phyloP scores from a whole-genome alignment of 139 green algal species.

The Diplosphaera chodatii region DNA sequence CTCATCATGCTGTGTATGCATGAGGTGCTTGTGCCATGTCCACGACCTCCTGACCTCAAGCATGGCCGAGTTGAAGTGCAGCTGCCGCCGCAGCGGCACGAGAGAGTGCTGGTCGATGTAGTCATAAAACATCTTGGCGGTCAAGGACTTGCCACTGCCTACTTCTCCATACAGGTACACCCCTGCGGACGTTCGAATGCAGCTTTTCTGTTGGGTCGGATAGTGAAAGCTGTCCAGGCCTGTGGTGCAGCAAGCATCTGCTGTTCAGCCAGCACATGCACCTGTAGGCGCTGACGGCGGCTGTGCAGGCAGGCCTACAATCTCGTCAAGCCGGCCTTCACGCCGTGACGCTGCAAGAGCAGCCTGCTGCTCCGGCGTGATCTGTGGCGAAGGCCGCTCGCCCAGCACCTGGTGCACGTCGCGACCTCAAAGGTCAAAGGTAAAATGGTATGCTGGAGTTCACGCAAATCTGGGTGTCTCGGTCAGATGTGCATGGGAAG shows the following conservation, averaged over 20 bases:
- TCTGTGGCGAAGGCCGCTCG: neutral
- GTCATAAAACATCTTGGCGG: slow-evolving; percentile 57
- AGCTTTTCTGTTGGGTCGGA: too few relatives aligned
- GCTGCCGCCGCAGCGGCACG: slow-evolving; percentile 26
- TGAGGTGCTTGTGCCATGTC: too few relatives aligned
- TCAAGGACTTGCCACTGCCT: slow-evolving; percentile 58
- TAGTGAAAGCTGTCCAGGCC: too few relatives aligned
- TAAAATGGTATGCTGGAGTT: too few relatives aligned
- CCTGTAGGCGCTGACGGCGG: neutral
- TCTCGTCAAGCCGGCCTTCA: neutral
- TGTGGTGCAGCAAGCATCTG: too few relatives aligned
- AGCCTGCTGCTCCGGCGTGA: neutral
- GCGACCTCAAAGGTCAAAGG: too few relatives aligned
- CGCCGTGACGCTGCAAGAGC: neutral
- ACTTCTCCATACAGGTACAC: slow-evolving; percentile 65
- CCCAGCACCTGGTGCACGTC: too few relatives aligned
- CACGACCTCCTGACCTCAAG: slow-evolving; percentile 44
- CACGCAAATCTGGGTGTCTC: too few relatives aligned
- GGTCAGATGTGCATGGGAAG: too few relatives aligned
- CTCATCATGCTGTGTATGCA: too few relatives aligned
- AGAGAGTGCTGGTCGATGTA: slow-evolving; percentile 7
- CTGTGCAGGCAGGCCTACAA: neutral
- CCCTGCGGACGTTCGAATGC: too few relatives aligned
- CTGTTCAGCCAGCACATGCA: too few relatives aligned
- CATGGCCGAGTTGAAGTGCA: slow-evolving; percentile 82